Percentiles rank a stretch among this genome's conserved stretches.
Conservation (phyloP, 176 grass and related monocot genomes). For the Metroxylon sagu region DNA sequence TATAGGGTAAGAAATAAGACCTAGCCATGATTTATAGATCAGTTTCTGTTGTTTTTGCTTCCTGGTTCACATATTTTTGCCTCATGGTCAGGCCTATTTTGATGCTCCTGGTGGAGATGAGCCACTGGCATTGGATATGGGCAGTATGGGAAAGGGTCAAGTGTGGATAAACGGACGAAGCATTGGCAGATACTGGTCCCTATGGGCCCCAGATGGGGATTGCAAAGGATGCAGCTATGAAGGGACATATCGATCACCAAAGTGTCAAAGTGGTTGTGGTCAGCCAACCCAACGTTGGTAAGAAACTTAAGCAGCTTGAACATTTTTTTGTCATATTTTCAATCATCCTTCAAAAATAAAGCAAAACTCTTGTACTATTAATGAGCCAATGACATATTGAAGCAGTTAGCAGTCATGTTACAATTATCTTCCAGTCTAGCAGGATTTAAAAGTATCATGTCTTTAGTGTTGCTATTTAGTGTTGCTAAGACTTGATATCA, state of each 20-base stretch:
- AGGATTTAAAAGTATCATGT: no score
- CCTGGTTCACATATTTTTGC: constrained; percentile 2
- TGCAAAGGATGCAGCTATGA: constrained; percentile 67
- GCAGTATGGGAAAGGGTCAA: constrained; percentile 97
- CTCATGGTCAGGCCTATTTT: constrained; percentile 61
- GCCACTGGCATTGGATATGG: constrained; percentile 91
- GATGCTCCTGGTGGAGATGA: constrained; percentile 78
- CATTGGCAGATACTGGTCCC: constrained; percentile 78
- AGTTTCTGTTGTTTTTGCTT: constrained; percentile 4
- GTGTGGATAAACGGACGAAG: constrained; percentile 98
- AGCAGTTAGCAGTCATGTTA: no score
- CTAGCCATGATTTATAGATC: background rate
- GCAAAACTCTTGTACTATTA: no score
- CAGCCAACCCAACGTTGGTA: constrained; percentile 91
- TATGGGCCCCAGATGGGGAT: constrained; percentile 55
- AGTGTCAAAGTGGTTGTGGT: constrained; percentile 74
- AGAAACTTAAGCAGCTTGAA: constrained; percentile 12
- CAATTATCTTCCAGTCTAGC: no score
- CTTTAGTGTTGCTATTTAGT: no score
- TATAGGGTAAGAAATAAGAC: constrained; percentile 60
- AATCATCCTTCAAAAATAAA: no score
- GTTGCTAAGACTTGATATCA: no score
- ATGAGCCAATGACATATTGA: no score
- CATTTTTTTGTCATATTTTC: no score
- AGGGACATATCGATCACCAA: constrained; percentile 60